Evolutionary conservation across 139 green algal genomes (phyloP), one percentile per base, ranked within the genome.

Genomic region (Chlorella ohadii): DNA sequence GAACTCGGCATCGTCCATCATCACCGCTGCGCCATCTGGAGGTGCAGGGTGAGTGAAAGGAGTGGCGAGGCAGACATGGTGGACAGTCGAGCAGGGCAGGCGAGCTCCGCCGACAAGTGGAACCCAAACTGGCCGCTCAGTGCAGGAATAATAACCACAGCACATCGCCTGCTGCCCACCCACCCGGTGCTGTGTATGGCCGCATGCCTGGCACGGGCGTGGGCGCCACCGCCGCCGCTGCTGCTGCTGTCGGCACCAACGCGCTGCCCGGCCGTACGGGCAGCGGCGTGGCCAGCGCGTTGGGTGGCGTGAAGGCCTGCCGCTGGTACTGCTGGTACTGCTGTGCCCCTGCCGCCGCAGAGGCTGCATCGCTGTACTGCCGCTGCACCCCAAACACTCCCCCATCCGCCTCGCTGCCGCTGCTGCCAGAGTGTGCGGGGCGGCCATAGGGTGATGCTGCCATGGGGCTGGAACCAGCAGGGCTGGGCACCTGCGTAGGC

Each of bases 271-370:
- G 85, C 33, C 81, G 71, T n/a, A 1, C 15, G 1, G 33, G 84
- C 74, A 87, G 56, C 55, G 83, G 83, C 36, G 86, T 82, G 47
- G 72, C 78, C 33, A 86, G 66, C 1, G 76, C 77, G n/a, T 75
- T 72, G 31, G 83, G 86, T 13, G 85, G 85, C 31, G 85, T 89
- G 85, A 86, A 89, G 28, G 79, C 85, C 23, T 38, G 70, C 13
- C 71, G 78, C 11, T 27, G 71, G 61, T 78, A 87, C 57, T 81
- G 51, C 83, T 79, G 33, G 51, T 59, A 59, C 51, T 59, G 51
- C 51, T 59, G 51, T 19, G 51, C 51, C 11, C 12, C 51, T 2
- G 15, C 51, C 51, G 51, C 51, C 12, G 51, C 51, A 23, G 51
- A 59, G 36, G 28, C 27, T 4, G 39, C 78, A 16, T 74, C 78